Evolutionary conservation across 2,329 filamentous ascomycete genomes (phyloP).

Genomic region (Tolypocladium cylindrosporum): DNA sequence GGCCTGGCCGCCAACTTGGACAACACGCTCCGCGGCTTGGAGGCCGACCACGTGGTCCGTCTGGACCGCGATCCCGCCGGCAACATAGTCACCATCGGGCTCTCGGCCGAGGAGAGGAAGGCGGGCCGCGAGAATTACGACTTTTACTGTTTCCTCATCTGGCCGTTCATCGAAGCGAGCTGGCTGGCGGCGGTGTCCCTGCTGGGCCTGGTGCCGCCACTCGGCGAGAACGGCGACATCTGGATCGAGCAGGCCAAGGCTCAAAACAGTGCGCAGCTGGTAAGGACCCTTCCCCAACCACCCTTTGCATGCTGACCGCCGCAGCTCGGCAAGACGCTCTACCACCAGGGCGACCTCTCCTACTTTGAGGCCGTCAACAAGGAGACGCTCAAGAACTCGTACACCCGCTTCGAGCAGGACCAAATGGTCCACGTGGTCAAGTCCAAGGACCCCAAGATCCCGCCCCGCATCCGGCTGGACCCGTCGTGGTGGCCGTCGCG

Average conservation of each 20-base stretch:
- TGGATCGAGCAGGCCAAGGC: constrained; percentile 75
- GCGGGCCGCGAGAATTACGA: constrained; percentile 90
- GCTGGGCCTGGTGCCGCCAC: constrained; percentile 73
- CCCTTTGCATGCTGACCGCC: not conserved
- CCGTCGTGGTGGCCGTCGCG: constrained; percentile 65
- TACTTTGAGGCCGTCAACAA: constrained; percentile 99
- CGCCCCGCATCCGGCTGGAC: constrained; percentile 56
- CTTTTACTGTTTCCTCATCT: constrained; percentile 97
- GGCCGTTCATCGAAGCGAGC: constrained; percentile 92
- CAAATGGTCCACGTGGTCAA: constrained; percentile 73
- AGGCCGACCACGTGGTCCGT: constrained; percentile 67
- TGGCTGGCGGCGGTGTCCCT: constrained; percentile 88
- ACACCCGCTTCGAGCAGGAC: constrained; percentile 79
- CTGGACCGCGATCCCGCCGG: constrained; percentile 48
- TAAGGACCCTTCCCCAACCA: constrained; percentile 28
- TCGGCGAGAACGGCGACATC: constrained; percentile 44
- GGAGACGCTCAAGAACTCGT: constrained; percentile 91
- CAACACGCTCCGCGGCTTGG: constrained; percentile 66
- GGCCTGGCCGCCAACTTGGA: constrained; percentile 73
- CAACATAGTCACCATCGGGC: constrained; percentile 56
- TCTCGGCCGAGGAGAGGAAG: constrained; percentile 65
- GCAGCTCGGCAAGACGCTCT: constrained; percentile 87
- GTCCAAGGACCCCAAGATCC: constrained; percentile 52
- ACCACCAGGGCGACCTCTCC: constrained; percentile 91
- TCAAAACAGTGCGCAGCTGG: constrained; percentile 72